Base-by-base conservation (phyloP, 2,329 filamentous ascomycete species). In the Colletotrichum musicola region DNA sequence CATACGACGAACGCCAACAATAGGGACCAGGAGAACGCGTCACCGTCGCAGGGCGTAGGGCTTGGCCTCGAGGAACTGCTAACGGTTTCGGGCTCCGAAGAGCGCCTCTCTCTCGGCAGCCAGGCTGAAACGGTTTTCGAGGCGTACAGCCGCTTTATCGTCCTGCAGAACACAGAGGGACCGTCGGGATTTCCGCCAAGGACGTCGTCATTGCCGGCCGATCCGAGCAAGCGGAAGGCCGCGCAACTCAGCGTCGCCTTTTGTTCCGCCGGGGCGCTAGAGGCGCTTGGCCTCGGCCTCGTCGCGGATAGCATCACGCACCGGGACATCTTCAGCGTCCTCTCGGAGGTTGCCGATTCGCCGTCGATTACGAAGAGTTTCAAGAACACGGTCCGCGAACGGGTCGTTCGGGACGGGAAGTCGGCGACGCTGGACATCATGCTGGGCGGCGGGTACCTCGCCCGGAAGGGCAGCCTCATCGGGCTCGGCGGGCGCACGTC, bases 321-420 rank as follows among this genome's bases (percentile, higher is more conserved):
- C 54, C 82, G 80, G 70, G 86, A 89, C 68, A 80, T 89, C 13
- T 89, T 89, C 73, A 80, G 83, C 47, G 82, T 89, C n/a, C 80
- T 90, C 4, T 76, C 80, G 4, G 81, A 85, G n/a, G 80, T 84
- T 51, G 79, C 82, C 1, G 77, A 78, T n/a, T 80, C 82, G 9
- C 79, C 80, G 0, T 80, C 78, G 2, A 74, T 85, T 6, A 81
- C 80, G 2, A 82, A 81, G 57, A 77, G 80, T 0, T 85, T 87
- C 76, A 83, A 81, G 71, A 73, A 75, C 1, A 78, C 77, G 0
- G 82, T 89, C 2, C 78, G 79, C 22, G 79, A 82, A n/a, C 73
- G 75, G 6, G 71, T 83, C 1, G 63, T 79, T 1, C 71, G 73
- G 3, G 79, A 81, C 47, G 80, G 81, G 57, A 77, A 74, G 55